Evolutionary conservation across 176 grass and related monocot species (phyloP), one percentile per base, ranked within the genome.

Genomic region (Oryza australiensis): DNA sequence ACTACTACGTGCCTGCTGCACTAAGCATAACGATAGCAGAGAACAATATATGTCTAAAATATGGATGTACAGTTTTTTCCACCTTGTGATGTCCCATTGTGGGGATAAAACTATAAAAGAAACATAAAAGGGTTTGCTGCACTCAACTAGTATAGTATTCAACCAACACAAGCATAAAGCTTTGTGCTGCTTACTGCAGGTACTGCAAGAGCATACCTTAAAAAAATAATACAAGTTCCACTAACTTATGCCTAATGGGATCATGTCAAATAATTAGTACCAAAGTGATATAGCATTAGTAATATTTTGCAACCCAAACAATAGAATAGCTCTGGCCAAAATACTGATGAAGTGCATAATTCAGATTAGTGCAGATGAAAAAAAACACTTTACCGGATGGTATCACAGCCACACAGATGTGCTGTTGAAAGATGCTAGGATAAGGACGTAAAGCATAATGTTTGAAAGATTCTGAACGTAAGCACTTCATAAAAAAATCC

Each of bases 391-490:
- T 84, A 27, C 62, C 22, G 27, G 41, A 75, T 73, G n/a, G 22
- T 49, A 70, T 72, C 65, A 42, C 76, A 49, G n/a, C 88, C 79
- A 86, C 73, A 81, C 30, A 66, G 75, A 24, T 59, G 20, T 26
- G 55, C 30, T 35, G 32, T 66, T 40, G 7, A 86, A 86, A 82
- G 73, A 59, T 78, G 42, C 15, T 66, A 84, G 62, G 28, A 28
- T 12, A 34, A 84, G 13, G 74, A 82, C 55, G 23, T 60, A 81
- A 85, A 85, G 66, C 34, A 77, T 59, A 73, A 37, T 53, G 26
- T 46, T 33, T 67, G 78, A 27, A 73, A 86, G 73, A 90, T 86
- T 82, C 73, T 28, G 34, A 62, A 78, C 68, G 18, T 63, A 86
- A 89, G 67, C 67, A 82, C 78, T 86, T 60, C 3, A 65, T 22